Conservation (phyloP, 2,329 filamentous ascomycete genomes). For the Diaporthe humulicola region DNA sequence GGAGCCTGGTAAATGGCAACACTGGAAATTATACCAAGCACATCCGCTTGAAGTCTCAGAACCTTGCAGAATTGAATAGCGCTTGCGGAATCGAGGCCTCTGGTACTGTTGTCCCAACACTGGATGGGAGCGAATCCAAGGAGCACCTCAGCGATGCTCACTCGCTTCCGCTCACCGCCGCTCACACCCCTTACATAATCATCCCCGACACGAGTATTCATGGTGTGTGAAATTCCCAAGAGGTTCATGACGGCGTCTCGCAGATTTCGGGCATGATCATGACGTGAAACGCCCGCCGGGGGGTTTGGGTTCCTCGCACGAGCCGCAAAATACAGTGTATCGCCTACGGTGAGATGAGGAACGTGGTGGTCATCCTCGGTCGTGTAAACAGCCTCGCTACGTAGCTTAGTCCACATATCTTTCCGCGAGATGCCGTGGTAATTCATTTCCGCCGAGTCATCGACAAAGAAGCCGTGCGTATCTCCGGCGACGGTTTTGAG, state of each 20-base stretch:
- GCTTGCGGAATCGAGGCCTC: constrained; percentile 81
- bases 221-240: constrained; percentile 79
- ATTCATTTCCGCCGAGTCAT: constrained; percentile 79
- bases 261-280: constrained; percentile 71
- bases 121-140: constrained; percentile 71
- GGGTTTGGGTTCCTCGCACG: constrained; percentile 76
- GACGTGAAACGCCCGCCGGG: constrained; percentile 68
- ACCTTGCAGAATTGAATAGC: constrained; percentile 82
- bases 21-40: constrained; percentile 65
- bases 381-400: constrained; percentile 89
- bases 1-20: constrained; percentile 83
- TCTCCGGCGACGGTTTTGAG: constrained; percentile 88
- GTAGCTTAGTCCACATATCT: constrained; percentile 83
- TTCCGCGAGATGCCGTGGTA: constrained; percentile 77
- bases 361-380: constrained; percentile 88
- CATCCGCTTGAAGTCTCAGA: constrained; percentile 74
- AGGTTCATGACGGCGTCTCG: constrained; percentile 82
- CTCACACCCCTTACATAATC: constrained; percentile 81
- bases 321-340: constrained; percentile 84
- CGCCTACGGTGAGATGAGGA: constrained; percentile 80
- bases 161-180: constrained; percentile 79
- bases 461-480: constrained; percentile 83
- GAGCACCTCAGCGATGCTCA: constrained; percentile 72
- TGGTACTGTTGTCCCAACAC: constrained; percentile 80
- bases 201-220: constrained; percentile 80